Evolutionary conservation across 75 land plant species (phyloP).

Genomic region (Pinus albicaulis): DNA sequence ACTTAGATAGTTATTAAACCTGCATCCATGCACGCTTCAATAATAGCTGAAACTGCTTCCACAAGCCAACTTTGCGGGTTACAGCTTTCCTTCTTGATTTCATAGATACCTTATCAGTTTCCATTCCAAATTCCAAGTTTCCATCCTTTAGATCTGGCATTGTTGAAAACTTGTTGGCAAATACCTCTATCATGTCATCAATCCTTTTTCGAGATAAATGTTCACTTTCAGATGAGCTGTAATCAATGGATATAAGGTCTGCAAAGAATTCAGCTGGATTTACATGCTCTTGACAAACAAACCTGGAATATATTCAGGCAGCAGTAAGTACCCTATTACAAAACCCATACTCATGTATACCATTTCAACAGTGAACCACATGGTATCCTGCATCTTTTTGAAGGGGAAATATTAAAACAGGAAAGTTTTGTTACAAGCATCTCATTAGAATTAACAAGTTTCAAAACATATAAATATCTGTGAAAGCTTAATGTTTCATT

Average conservation of each 20-base stretch:
- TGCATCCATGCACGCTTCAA: constrained; percentile 98
- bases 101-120: background rate
- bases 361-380: constrained; percentile 1
- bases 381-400: background rate
- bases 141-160: constrained; percentile 17
- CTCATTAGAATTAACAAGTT: background rate
- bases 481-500: background rate
- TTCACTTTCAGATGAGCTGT: constrained; percentile 85
- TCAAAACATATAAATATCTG: background rate
- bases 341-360: too few species aligned
- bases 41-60: constrained; percentile 82
- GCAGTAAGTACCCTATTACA: background rate
- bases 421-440: too few species aligned
- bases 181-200: constrained; percentile 64
- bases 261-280: constrained; percentile 99
- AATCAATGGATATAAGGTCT: constrained; percentile 95
- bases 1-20: constrained; percentile 28
- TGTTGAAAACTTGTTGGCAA: constrained; percentile 24
- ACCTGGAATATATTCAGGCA: constrained; percentile 36
- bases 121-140: background rate
- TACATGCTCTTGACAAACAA: constrained; percentile 81
- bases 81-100: constrained; percentile 15
- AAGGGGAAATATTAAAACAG: background rate
- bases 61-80: constrained; percentile 65
- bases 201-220: constrained; percentile 60